Conservation (phyloP, 306 rosid species). For the Prunus campanulata region DNA sequence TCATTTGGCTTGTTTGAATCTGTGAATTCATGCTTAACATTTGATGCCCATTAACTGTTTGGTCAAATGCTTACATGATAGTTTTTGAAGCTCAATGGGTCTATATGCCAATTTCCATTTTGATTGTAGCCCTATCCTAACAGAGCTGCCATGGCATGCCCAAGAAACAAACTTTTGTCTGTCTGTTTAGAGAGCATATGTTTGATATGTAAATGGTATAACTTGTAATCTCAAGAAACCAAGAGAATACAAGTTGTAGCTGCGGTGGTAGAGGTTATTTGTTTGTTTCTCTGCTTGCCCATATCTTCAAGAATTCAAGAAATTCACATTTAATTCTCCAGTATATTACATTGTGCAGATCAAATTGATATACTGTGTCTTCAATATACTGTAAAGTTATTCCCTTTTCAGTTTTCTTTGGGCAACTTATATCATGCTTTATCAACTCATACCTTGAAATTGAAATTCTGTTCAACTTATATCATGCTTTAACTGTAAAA, state of each 20-base stretch:
- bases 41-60: constrained; percentile 2
- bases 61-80: constrained; percentile 15
- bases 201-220: not conserved
- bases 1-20: not conserved
- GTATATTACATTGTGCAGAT: too few relatives aligned
- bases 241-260: not conserved
- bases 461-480: not conserved
- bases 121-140: not conserved
- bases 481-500: not conserved
- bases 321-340: too few relatives aligned
- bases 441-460: not conserved
- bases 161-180: not conserved
- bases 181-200: not conserved
- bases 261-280: not conserved
- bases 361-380: too few relatives aligned
- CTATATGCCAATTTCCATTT: not conserved
- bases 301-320: not conserved
- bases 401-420: not conserved
- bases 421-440: not conserved
- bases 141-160: not conserved
- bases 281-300: not conserved
- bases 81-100: not conserved
- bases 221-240: not conserved
- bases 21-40: not conserved
- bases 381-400: too few relatives aligned